A percentile compares a stretch with the other conserved stretches of the same genome.
phyloP scores from a whole-genome alignment of 768 basidiomycete species.

The Phanerochaete sordida region DNA sequence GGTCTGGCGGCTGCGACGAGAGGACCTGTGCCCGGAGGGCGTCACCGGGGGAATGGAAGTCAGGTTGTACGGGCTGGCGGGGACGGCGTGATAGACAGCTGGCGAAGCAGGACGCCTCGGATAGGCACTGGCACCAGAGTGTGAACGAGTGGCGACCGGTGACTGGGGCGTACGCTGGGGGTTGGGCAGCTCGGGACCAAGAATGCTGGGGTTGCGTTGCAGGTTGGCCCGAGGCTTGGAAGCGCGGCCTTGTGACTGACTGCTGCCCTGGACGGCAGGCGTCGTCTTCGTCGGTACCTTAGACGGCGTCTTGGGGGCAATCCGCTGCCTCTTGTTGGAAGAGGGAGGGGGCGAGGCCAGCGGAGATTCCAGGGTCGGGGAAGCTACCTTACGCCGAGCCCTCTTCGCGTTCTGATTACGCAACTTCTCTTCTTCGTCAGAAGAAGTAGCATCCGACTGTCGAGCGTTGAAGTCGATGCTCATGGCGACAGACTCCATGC shows the following conservation, averaged over 20 bases:
- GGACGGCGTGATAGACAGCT: not conserved
- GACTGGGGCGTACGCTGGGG: conserved; percentile 25
- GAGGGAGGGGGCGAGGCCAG: conserved; percentile 18
- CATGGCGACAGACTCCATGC: conserved; percentile 23
- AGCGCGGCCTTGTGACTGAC: conserved; percentile 13
- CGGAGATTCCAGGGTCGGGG: conserved; percentile 24
- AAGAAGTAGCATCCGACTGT: conserved; percentile 38
- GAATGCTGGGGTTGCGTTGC: conserved; percentile 61
- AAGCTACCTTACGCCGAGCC: conserved; percentile 38
- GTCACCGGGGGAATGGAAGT: conserved; percentile 8
- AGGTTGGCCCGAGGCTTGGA: conserved; percentile 37
- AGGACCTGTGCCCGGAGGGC: conserved; percentile 33
- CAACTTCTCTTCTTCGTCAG: conserved; percentile 74
- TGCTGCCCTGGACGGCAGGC: not conserved
- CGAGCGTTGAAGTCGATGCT: conserved; percentile 24
- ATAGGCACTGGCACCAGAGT: not conserved
- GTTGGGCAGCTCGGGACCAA: conserved; percentile 60
- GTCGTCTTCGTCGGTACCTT: conserved; percentile 17
- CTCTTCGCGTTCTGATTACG: conserved; percentile 63
- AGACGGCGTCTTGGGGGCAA: conserved; percentile 21
- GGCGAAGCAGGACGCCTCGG: not conserved
- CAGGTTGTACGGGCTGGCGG: conserved; percentile 12
- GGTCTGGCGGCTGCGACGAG: conserved; percentile 44
- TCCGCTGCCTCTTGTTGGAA: conserved; percentile 8
- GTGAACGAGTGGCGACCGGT: conserved; percentile 13